phyloP scores from a whole-genome alignment of 2,329 filamentous ascomycete genomes.

The Fusarium xylarioides region DNA sequence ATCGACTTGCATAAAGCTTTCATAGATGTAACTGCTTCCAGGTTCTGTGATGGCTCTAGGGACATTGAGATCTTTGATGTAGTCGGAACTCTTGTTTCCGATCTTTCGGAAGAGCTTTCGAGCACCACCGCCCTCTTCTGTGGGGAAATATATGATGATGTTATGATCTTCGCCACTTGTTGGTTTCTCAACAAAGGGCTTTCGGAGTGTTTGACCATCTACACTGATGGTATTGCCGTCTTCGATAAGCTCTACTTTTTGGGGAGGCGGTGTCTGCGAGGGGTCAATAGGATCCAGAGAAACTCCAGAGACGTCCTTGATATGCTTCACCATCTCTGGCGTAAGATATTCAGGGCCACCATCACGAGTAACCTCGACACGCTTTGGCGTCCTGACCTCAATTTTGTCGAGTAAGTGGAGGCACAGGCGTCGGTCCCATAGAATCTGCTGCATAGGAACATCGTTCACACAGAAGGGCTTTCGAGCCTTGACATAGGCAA shows the following conservation, averaged over 20 bases:
- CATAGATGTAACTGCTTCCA: constrained; percentile 89
- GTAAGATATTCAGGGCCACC: constrained; percentile 85
- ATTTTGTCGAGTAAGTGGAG: constrained; percentile 88
- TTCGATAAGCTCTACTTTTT: constrained; percentile 85
- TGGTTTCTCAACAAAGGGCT: constrained; percentile 98
- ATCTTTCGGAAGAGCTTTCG: constrained; percentile 95
- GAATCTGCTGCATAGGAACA: constrained; percentile 93
- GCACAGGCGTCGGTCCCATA: constrained; percentile 95
- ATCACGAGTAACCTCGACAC: constrained; percentile 91
- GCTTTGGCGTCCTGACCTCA: constrained; percentile 85
- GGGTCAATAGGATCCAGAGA: constrained; percentile 75
- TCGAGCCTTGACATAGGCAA: constrained; percentile 90
- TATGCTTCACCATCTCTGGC: constrained; percentile 79
- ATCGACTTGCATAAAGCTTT: constrained; percentile 95
- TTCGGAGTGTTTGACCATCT: constrained; percentile 81
- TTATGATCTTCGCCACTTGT: constrained; percentile 99
- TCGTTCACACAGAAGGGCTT: constrained; percentile 99
- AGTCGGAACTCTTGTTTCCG: constrained; percentile 98
- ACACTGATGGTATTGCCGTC: constrained; percentile 89
- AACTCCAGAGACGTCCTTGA: constrained; percentile 83
- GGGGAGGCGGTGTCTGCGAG: constrained; percentile 69
- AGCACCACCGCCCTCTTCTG: constrained; percentile 85
- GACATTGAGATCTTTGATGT: constrained; percentile 76
- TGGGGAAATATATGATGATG: constrained; percentile 96
- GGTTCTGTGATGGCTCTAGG: constrained; percentile 86